Evolutionary conservation across 2,329 filamentous ascomycete genomes (phyloP).

Genomic region (Xylariaceae sp.): DNA sequence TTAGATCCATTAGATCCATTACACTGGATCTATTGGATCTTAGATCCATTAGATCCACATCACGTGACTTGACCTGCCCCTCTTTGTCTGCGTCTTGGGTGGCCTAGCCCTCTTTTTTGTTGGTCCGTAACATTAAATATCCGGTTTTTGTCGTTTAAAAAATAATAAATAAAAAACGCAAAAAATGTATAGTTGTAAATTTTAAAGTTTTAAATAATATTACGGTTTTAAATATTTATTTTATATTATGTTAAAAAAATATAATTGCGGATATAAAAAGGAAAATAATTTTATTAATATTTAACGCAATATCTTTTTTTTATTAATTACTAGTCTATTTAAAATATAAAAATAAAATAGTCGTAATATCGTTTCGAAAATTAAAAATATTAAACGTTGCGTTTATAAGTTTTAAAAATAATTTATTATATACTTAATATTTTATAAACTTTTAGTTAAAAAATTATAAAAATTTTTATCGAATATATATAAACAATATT

Average conservation of each 20-base stretch:
- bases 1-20: too few species aligned
- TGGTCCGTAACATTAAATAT: too few species aligned
- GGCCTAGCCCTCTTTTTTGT: too few species aligned
- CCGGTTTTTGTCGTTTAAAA: constrained; percentile 1
- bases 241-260: constrained; percentile 1
- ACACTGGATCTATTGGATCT: too few species aligned
- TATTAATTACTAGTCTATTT: neutral
- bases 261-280: neutral
- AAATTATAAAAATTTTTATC: neutral
- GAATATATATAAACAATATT: neutral
- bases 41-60: too few species aligned
- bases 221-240: neutral
- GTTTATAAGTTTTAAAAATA: constrained; percentile 7
- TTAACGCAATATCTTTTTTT: constrained; percentile 1
- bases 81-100: too few species aligned
- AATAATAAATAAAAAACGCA: neutral
- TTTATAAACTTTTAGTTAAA: neutral
- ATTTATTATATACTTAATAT: neutral
- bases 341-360: constrained; percentile 3
- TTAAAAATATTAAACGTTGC: neutral
- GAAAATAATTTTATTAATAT: neutral
- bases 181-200: neutral
- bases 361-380: neutral
- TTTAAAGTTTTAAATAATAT: constrained; percentile 1
- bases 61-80: too few species aligned